Conservation (phyloP, 2,329 filamentous ascomycete species). For the Epichloe amarillans region DNA sequence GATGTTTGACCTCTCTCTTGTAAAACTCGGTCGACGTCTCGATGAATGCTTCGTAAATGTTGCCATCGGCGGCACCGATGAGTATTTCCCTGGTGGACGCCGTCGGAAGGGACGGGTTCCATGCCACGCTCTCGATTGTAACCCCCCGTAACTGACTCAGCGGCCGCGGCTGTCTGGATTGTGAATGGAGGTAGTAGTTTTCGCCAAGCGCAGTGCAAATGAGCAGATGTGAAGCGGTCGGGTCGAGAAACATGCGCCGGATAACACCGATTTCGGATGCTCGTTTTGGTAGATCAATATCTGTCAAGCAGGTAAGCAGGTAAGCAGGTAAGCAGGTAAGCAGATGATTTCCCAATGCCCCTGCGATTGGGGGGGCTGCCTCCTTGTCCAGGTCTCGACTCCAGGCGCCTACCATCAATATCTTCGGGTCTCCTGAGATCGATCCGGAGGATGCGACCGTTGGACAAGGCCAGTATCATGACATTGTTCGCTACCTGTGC, state of each 20-base stretch:
- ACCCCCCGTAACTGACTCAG: constrained; percentile 76
- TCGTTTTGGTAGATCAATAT: constrained; percentile 94
- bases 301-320: constrained; percentile 29
- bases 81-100: constrained; percentile 91
- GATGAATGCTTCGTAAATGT: constrained; percentile 88
- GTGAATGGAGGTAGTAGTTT: constrained; percentile 95
- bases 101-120: constrained; percentile 87
- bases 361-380: not conserved
- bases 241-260: constrained; percentile 91
- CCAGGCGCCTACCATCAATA: constrained; percentile 57
- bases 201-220: constrained; percentile 85
- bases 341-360: not conserved
- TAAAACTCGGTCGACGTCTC: constrained; percentile 94
- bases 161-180: constrained; percentile 75
- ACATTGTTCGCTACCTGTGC: constrained; percentile 97
- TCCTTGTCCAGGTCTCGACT: not conserved
- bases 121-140: constrained; percentile 77
- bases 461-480: constrained; percentile 79
- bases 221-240: constrained; percentile 86
- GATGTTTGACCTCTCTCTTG: constrained; percentile 82
- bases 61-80: constrained; percentile 82
- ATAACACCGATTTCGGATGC: constrained; percentile 85
- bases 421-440: constrained; percentile 88
- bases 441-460: constrained; percentile 83
- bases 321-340: constrained; percentile 4